These are phyloP conservation scores for Suillus tomentosus DNA, from an alignment of 768 basidiomycete genomes.

Conservation along the genomic window DNA sequence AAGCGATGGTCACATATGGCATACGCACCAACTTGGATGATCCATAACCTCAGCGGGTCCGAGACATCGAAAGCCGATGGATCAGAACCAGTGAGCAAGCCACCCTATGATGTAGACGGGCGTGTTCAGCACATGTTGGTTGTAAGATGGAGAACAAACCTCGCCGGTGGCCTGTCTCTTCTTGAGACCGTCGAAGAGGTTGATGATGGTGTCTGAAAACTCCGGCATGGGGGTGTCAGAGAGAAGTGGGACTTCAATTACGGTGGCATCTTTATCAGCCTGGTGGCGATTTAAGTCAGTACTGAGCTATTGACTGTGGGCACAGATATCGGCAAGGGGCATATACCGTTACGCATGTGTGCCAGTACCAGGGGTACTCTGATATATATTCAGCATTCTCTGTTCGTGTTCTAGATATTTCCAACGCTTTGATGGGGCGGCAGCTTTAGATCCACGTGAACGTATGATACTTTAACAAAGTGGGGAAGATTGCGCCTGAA, in stretches of 20 bases:
- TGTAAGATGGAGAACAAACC: slow-evolving; percentile 19
- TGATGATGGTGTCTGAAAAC: slow-evolving; percentile 47
- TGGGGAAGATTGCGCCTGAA: no score
- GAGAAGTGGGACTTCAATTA: slow-evolving; percentile 25
- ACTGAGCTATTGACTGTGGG: neutral
- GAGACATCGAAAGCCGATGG: slow-evolving; percentile 59
- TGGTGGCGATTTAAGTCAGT: neutral
- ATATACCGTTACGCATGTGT: no score
- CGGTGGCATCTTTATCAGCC: neutral
- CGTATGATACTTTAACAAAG: no score
- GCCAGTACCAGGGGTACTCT: no score
- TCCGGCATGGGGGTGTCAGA: slow-evolving; percentile 34
- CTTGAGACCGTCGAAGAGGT: slow-evolving; percentile 15
- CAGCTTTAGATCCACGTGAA: no score
- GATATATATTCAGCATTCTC: neutral
- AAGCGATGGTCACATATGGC: neutral
- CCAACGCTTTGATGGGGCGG: no score
- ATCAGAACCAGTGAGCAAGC: slow-evolving; percentile 76
- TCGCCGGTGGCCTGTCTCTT: slow-evolving; percentile 31
- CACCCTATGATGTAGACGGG: slow-evolving; percentile 49
- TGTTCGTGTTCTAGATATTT: neutral
- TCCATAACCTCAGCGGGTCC: slow-evolving; percentile 78
- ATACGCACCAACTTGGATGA: slow-evolving; percentile 68
- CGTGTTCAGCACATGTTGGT: slow-evolving; percentile 1
- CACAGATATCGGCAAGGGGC: no score